Conservation (phyloP, 495 filamentous ascomycete genomes). For the Collariella sp. region DNA sequence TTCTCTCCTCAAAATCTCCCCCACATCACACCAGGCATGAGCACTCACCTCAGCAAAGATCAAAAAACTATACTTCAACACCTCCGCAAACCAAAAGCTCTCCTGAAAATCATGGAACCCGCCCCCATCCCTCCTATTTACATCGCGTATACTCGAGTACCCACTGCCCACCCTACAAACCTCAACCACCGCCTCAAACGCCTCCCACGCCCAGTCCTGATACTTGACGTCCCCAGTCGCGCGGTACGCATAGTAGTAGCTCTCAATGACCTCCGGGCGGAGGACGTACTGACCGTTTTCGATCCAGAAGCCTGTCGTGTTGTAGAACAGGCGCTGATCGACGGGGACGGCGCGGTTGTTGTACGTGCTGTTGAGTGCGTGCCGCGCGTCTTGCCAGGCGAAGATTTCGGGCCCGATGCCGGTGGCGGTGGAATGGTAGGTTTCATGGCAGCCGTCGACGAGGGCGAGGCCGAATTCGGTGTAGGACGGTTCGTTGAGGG, state of each 20-base stretch:
- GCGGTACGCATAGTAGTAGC: slow-evolving; percentile 80
- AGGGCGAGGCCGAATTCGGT: slow-evolving; percentile 68
- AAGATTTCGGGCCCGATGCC: slow-evolving; percentile 76
- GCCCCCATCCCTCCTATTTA: slow-evolving; percentile 57
- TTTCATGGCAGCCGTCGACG: slow-evolving; percentile 64
- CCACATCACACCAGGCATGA: background rate
- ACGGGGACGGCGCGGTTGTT: slow-evolving; percentile 37
- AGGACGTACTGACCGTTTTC: slow-evolving; percentile 54
- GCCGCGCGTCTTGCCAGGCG: slow-evolving; percentile 49
- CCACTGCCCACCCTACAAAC: slow-evolving; percentile 58
- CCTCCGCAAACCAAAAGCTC: slow-evolving; percentile 87
- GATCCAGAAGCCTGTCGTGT: slow-evolving; percentile 65
- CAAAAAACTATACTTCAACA: slow-evolving; percentile 77
- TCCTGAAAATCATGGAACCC: slow-evolving; percentile 63
- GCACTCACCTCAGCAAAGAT: slow-evolving; percentile 34
- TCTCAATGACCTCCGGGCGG: slow-evolving; percentile 80
- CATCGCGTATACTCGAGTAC: slow-evolving; percentile 56
- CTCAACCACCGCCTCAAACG: slow-evolving; percentile 59
- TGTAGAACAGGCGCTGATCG: slow-evolving; percentile 50
- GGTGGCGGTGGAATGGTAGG: slow-evolving; percentile 60
- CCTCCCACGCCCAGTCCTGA: slow-evolving; percentile 79
- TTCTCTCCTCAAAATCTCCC: background rate
- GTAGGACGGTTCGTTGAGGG: slow-evolving; percentile 54
- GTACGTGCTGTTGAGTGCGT: slow-evolving; percentile 20
- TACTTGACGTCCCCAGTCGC: slow-evolving; percentile 65